A percentile compares a stretch with the other conserved stretches of the same genome.
phyloP scores from a whole-genome alignment of 495 filamentous ascomycete species.

The Astrocystis sublimbata region DNA sequence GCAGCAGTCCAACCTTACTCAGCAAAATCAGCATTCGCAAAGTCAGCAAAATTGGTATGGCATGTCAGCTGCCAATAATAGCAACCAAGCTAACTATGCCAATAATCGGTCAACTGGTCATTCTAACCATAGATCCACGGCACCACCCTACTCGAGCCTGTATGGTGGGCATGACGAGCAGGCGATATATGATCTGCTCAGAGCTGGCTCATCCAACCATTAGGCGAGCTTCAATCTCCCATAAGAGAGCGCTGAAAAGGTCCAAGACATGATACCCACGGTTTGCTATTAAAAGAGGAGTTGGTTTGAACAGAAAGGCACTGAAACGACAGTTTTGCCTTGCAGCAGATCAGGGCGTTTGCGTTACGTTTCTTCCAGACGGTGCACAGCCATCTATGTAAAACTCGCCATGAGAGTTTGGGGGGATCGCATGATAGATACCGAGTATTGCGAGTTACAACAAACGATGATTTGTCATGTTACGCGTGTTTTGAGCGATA shows the following conservation, averaged over 20 bases:
- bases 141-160: conserved; percentile 22
- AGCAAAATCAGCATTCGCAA: conserved; percentile 27
- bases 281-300: neutral
- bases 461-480: neutral
- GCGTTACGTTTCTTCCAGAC: no score
- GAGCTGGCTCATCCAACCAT: conserved; percentile 25
- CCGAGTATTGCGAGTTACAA: no score
- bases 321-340: no score
- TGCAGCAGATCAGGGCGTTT: no score
- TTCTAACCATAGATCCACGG: conserved; percentile 24
- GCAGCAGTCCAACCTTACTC: conserved; percentile 23
- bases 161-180: conserved; percentile 28
- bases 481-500: neutral
- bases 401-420: no score
- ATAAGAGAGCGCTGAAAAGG: neutral
- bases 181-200: conserved; percentile 27
- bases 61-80: conserved; percentile 20
- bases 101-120: conserved; percentile 24
- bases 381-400: no score
- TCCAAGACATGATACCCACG: neutral
- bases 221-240: conserved; percentile 4
- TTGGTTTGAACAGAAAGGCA: neutral
- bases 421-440: no score
- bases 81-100: conserved; percentile 22
- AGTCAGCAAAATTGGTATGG: conserved; percentile 30